Conservation (phyloP, 208 protist species). For the Trypanosoma theileri region DNA sequence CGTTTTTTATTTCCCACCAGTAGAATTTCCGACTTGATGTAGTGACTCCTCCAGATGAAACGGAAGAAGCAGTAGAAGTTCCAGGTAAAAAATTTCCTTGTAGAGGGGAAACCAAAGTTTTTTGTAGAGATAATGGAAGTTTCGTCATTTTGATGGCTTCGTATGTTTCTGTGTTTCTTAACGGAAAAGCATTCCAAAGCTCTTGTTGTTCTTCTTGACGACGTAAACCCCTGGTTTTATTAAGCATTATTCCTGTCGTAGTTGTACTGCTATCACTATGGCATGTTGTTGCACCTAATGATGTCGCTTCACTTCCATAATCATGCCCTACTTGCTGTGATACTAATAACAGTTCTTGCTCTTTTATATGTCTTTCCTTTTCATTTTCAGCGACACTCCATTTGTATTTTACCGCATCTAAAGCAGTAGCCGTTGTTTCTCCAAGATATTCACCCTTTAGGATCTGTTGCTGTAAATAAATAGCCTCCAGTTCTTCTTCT, state of each 20-base stretch:
- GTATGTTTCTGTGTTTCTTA: slow-evolving; percentile 53
- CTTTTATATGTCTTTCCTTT: slow-evolving; percentile 11
- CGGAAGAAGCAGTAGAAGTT: background rate
- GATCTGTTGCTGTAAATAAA: slow-evolving; percentile 65
- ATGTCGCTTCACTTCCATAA: background rate
- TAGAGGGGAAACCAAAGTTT: slow-evolving; percentile 8
- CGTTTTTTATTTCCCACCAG: slow-evolving; percentile 67
- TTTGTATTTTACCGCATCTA: background rate
- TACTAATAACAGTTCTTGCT: slow-evolving; percentile 5
- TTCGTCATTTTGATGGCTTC: slow-evolving; percentile 61
- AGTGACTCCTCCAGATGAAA: background rate
- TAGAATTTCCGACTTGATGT: slow-evolving; percentile 24
- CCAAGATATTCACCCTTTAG: slow-evolving; percentile 26
- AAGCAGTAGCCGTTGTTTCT: no score
- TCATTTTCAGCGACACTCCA: background rate
- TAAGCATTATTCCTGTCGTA: background rate
- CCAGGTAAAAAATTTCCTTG: background rate
- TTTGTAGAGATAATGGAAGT: slow-evolving; percentile 5
- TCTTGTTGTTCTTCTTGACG: background rate
- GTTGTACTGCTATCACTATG: slow-evolving; percentile 2
- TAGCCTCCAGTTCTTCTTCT: slow-evolving; percentile 46
- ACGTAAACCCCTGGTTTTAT: background rate
- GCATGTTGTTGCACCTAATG: slow-evolving; percentile 2
- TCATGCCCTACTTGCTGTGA: background rate
- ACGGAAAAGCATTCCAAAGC: slow-evolving; percentile 1